Evolutionary conservation across 805 yeast genomes (phyloP), one percentile per base, ranked within the genome.

Genomic region (Ogataea thermomethanolica): DNA sequence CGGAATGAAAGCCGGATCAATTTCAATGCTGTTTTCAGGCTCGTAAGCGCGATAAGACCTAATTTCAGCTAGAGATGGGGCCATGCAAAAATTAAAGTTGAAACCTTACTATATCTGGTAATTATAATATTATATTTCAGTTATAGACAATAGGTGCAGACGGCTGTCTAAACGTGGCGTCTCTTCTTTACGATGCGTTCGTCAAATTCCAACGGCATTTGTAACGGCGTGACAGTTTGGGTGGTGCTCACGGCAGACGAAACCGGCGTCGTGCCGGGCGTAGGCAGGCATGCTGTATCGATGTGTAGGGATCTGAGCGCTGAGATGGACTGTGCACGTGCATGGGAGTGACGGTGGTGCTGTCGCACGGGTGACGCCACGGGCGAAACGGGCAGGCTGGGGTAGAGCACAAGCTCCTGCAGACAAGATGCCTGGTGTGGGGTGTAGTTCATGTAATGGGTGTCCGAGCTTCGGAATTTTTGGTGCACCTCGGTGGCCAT

Each of bases 191-290:
- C 30, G 12, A 33, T 35, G 29, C 43, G 44, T 10, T 37, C 37
- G 21, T 33, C 45, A 13, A 33, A 21, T 5, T 45, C 45, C 37
- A 37, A 8, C 17, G 48, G 38, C 14, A 43, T 23, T 31, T 46
- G 49, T 23, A 50, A 41, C 8, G 54, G 56, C 9, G 60, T 54
- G 14, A 48, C 44, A 5, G 46, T 33, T 25, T 53, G 60, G 21
- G 48, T 53, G 10, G 49, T 21, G 37, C 42, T 29, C 23, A 27
- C 30, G 14, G 40, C 36, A 4, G 45, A 25, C 13, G 44, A 35
- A 23, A 39, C 38, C 24, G 53, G 53, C 28, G 66, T 61, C 15
- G 61, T 54, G 30, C 65, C 63, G 6, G 66, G 66, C 13, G 66
- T 60, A 17, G 59, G 54, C 10, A 57, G 44, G 21, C 45, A 46